Evolutionary conservation across 208 protist species (phyloP).

Genomic region (Angomonas ambiguus): DNA sequence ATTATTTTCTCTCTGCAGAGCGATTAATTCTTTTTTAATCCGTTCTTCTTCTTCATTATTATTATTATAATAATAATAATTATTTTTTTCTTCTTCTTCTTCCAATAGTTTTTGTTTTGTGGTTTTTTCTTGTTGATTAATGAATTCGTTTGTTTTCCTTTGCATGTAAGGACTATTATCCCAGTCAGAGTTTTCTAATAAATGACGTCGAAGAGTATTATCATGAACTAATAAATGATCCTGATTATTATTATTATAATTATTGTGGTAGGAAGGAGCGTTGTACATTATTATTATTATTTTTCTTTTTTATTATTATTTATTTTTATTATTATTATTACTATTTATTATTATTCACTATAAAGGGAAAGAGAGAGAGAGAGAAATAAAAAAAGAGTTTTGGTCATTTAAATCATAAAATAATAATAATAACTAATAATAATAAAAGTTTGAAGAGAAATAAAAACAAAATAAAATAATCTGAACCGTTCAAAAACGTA

Average conservation of each 20-base stretch:
- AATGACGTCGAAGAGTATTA: conserved; percentile 20
- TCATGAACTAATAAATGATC: too few relatives aligned
- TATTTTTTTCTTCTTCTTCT: conserved; percentile 17
- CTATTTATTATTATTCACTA: neutral
- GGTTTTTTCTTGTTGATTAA: conserved; percentile 8
- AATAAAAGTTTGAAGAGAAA: neutral
- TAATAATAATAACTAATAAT: neutral
- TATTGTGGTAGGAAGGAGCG: too few relatives aligned
- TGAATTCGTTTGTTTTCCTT: neutral
- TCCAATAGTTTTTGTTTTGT: conserved; percentile 16
- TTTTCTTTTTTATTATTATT: too few relatives aligned
- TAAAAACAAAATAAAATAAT: neutral
- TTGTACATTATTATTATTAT: too few relatives aligned
- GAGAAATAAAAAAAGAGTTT: neutral
- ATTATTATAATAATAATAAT: too few relatives aligned
- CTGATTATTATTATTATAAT: conserved; percentile 3
- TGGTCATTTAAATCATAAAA: neutral
- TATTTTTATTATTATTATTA: conserved; percentile 15
- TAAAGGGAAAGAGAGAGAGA: neutral
- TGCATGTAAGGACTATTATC: neutral
- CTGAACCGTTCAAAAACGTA: neutral
- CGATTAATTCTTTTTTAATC: too few relatives aligned
- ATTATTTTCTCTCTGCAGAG: too few relatives aligned
- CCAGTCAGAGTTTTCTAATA: conserved; percentile 39
- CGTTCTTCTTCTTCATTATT: too few relatives aligned